Percentiles rank a stretch among this genome's conserved stretches.
These are phyloP conservation scores for Mycotypha africana DNA, from an alignment of 371 early-diverging fungal species.

Conservation along the genomic window DNA sequence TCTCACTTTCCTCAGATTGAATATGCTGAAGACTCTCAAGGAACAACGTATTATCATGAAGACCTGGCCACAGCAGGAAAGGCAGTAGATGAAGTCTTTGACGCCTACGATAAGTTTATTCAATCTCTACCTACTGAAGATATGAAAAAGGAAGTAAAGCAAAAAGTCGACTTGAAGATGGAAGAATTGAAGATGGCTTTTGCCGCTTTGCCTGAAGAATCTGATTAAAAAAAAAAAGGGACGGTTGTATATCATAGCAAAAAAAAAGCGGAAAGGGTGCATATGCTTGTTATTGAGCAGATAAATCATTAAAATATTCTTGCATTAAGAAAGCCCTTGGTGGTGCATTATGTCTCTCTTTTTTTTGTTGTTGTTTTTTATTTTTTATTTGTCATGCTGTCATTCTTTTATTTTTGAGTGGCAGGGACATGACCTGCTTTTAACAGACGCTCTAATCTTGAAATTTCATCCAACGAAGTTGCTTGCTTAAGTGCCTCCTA, in stretches of 20 bases:
- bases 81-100: constrained; percentile 30
- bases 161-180: constrained; percentile 35
- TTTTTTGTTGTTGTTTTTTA: too few species aligned
- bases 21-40: constrained; percentile 36
- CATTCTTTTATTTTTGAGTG: constrained; percentile 4
- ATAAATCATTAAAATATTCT: too few species aligned
- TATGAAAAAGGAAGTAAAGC: constrained; percentile 28
- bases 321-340: too few species aligned
- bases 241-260: neutral
- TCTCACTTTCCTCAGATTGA: constrained; percentile 22
- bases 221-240: constrained; percentile 6
- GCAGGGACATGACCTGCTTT: constrained; percentile 57
- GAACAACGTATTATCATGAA: constrained; percentile 39
- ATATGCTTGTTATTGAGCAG: too few species aligned
- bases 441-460: constrained; percentile 62
- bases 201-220: constrained; percentile 31
- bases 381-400: neutral
- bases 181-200: constrained; percentile 34
- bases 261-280: neutral
- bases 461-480: constrained; percentile 74
- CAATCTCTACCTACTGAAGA: constrained; percentile 26
- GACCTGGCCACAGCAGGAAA: constrained; percentile 30
- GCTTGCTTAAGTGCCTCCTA: constrained; percentile 72
- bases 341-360: too few species aligned
- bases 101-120: constrained; percentile 26